Conservation (phyloP, 257 asterid genomes). For the Solanum chilense region DNA sequence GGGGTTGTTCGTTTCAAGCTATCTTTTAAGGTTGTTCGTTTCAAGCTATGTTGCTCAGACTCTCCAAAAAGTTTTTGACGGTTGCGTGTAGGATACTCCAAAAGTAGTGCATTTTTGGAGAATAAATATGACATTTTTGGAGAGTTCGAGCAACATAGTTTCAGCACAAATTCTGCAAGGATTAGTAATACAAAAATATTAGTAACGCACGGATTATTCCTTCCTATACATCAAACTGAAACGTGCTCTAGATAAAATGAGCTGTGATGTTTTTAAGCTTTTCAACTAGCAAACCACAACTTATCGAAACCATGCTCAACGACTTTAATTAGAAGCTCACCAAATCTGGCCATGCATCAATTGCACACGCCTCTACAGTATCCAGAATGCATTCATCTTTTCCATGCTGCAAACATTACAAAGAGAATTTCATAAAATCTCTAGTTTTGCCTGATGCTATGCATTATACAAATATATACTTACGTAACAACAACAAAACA, state of each 20-base stretch:
- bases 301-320: no score
- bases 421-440: background rate
- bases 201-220: background rate
- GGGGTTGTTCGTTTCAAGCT: background rate
- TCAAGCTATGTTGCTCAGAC: background rate
- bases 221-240: background rate
- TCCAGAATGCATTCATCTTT: constrained; percentile 61
- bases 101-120: background rate
- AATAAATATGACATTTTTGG: background rate
- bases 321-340: constrained; percentile 31
- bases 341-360: constrained; percentile 84
- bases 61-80: background rate
- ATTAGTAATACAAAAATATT: background rate
- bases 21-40: background rate
- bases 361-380: constrained; percentile 87
- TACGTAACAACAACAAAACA: background rate
- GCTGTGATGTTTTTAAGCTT: background rate
- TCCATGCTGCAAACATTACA: constrained; percentile 61
- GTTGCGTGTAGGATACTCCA: background rate
- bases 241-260: background rate
- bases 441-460: background rate
- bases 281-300: background rate
- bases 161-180: background rate
- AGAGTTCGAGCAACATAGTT: background rate
- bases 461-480: no score